A percentile compares a stretch with the other conserved stretches of the same genome.
Evolutionary conservation across 2,329 filamentous ascomycete species (phyloP).

Genomic region (Aspergillus brunneoviolaceus): DNA sequence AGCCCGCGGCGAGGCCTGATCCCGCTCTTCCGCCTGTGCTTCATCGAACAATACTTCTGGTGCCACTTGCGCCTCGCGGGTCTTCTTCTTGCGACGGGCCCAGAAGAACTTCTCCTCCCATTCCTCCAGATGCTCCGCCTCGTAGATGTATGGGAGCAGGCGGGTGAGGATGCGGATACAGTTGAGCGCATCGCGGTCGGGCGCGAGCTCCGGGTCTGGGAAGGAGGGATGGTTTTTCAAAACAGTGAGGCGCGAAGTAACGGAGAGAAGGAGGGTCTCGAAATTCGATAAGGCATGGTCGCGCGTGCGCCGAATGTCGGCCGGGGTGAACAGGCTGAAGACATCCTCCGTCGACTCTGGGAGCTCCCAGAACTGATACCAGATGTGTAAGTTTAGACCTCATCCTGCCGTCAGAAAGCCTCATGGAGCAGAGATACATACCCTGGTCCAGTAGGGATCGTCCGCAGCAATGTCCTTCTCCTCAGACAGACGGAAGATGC

Average conservation of each 20-base stretch:
- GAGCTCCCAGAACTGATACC: conserved; percentile 87
- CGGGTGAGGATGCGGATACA: conserved; percentile 89
- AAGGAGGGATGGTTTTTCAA: conserved; percentile 88
- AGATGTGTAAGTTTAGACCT: conserved; percentile 21
- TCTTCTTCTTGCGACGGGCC: conserved; percentile 70
- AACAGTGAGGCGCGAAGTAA: conserved; percentile 78
- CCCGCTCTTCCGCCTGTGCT: conserved; percentile 55
- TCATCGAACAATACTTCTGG: conserved; percentile 85
- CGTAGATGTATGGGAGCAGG: conserved; percentile 86
- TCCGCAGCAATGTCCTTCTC: conserved; percentile 82
- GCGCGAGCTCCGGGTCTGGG: conserved; percentile 79
- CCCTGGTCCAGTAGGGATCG: conserved; percentile 90
- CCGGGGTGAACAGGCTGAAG: conserved; percentile 89
- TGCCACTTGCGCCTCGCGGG: conserved; percentile 63
- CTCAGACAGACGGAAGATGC: conserved; percentile 95
- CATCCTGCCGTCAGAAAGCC: not conserved
- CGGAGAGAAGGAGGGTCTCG: conserved; percentile 80
- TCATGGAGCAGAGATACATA: conserved; percentile 47
- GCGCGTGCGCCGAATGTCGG: conserved; percentile 82
- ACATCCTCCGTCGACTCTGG: conserved; percentile 95
- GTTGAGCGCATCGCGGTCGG: conserved; percentile 84
- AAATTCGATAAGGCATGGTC: conserved; percentile 83
- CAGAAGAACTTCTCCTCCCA: conserved; percentile 98
- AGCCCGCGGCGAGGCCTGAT: conserved; percentile 41
- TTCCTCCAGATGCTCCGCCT: conserved; percentile 73